Evolutionary conservation across 495 filamentous ascomycete species (phyloP).

Genomic region (Lasiosphaeria hispida): DNA sequence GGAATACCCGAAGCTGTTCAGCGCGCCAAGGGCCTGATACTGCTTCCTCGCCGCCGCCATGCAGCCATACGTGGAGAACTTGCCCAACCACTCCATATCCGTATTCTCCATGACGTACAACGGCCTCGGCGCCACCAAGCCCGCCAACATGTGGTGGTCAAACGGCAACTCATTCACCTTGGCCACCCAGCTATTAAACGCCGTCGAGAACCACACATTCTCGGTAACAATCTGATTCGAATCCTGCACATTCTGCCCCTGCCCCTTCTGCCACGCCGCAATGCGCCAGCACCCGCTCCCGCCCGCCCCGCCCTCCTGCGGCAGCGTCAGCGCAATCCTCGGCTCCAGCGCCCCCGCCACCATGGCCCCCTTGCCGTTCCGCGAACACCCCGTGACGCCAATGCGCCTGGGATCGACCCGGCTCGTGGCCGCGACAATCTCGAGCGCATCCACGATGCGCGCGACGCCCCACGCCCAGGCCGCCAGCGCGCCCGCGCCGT

Average conservation of each 20-base stretch:
- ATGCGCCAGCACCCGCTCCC: slow-evolving; percentile 53
- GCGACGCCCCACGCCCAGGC: slow-evolving; percentile 55
- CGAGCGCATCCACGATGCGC: slow-evolving; percentile 52
- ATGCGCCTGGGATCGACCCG: slow-evolving; percentile 47
- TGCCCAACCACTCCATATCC: slow-evolving; percentile 55
- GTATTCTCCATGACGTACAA: slow-evolving; percentile 50
- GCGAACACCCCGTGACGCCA: slow-evolving; percentile 52
- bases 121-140: slow-evolving; percentile 45
- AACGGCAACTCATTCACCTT: slow-evolving; percentile 41
- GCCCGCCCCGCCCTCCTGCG: slow-evolving; percentile 52
- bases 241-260: slow-evolving; percentile 51
- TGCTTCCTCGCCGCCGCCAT: slow-evolving; percentile 50
- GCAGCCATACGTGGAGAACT: slow-evolving; percentile 50
- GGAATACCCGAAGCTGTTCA: slow-evolving; percentile 51
- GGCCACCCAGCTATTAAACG: slow-evolving; percentile 42
- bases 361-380: slow-evolving; percentile 56
- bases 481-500: slow-evolving; percentile 47
- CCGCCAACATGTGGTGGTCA: slow-evolving; percentile 52
- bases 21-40: slow-evolving; percentile 50
- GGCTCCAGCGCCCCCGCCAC: slow-evolving; percentile 49
- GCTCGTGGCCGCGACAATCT: slow-evolving; percentile 38
- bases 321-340: slow-evolving; percentile 51
- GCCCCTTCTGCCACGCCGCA: slow-evolving; percentile 38
- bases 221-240: slow-evolving; percentile 48
- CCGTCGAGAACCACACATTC: slow-evolving; percentile 51